Evolutionary conservation across 2,329 filamentous ascomycete genomes (phyloP).

Genomic region (Venturia asperata): DNA sequence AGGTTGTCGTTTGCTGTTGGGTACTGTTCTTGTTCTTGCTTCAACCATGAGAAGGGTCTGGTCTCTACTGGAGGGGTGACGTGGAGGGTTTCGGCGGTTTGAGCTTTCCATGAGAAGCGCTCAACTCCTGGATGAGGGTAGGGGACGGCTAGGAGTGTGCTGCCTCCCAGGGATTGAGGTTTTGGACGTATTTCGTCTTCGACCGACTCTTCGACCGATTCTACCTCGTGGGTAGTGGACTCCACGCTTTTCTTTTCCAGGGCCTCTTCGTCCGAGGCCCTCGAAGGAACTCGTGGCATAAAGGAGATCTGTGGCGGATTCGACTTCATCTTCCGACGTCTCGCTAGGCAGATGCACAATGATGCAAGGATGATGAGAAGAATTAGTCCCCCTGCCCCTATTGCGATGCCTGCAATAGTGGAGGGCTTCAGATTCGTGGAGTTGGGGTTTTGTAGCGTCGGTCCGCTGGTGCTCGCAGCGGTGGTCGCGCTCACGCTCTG

Average conservation of each 20-base stretch:
- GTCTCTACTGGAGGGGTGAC: background rate
- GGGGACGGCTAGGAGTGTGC: background rate
- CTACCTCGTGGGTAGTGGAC: background rate
- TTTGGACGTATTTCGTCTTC: background rate
- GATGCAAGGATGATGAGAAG: constrained; percentile 5
- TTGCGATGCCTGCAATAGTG: constrained; percentile 5
- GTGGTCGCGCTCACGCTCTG: background rate
- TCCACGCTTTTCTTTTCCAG: background rate
- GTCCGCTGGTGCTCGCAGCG: background rate
- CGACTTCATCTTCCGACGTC: background rate
- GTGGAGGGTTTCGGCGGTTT: background rate
- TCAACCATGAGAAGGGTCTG: background rate
- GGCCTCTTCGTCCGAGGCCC: background rate
- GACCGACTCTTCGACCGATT: background rate
- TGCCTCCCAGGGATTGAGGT: constrained; percentile 1
- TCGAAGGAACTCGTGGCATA: background rate
- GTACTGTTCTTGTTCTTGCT: constrained; percentile 2
- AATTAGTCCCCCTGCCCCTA: background rate
- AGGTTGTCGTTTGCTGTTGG: background rate
- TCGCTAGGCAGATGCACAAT: background rate
- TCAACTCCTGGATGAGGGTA: background rate
- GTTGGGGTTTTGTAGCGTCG: background rate
- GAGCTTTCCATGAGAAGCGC: constrained; percentile 4
- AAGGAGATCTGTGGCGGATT: background rate
- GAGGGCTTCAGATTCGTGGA: background rate